Conservation (phyloP, 192 early-diverging fungal species). For the Dissophora ornata region DNA sequence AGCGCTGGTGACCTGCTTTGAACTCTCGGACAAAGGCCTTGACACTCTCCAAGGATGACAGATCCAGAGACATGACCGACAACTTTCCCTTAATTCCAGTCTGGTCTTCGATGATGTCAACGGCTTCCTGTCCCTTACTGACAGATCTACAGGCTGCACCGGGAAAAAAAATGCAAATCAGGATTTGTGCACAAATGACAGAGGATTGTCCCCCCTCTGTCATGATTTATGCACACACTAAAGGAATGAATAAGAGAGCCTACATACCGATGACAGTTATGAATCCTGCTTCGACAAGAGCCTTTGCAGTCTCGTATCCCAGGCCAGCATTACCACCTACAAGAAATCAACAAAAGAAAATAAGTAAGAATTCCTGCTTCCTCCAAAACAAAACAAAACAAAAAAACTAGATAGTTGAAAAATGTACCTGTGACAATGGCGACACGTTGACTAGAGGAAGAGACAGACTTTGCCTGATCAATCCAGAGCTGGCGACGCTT, state of each 20-base stretch:
- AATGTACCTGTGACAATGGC: slow-evolving; percentile 42
- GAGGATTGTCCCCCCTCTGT: slow-evolving; percentile 1
- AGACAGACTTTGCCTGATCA: slow-evolving; percentile 18
- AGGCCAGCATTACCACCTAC: slow-evolving; percentile 70
- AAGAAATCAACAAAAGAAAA: neutral
- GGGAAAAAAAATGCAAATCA: neutral
- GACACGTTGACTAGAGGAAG: neutral
- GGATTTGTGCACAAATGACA: too few relatives aligned
- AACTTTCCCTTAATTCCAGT: slow-evolving; percentile 24
- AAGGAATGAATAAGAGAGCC: neutral
- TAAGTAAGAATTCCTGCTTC: neutral
- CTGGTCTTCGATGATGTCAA: slow-evolving; percentile 42
- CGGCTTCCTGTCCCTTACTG: slow-evolving; percentile 30
- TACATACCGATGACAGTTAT: slow-evolving; percentile 57
- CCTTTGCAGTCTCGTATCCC: slow-evolving; percentile 68
- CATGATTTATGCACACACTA: too few relatives aligned
- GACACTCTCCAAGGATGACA: slow-evolving; percentile 63
- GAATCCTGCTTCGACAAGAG: slow-evolving; percentile 65
- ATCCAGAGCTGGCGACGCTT: slow-evolving; percentile 42
- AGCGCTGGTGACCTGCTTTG: neutral
- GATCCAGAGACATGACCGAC: slow-evolving; percentile 45
- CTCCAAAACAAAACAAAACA: too few relatives aligned
- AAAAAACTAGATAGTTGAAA: neutral
- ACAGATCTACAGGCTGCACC: slow-evolving; percentile 40
- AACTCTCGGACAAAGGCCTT: slow-evolving; percentile 55